phyloP scores from a whole-genome alignment of 257 asterid species.

The Paulownia fortunei region DNA sequence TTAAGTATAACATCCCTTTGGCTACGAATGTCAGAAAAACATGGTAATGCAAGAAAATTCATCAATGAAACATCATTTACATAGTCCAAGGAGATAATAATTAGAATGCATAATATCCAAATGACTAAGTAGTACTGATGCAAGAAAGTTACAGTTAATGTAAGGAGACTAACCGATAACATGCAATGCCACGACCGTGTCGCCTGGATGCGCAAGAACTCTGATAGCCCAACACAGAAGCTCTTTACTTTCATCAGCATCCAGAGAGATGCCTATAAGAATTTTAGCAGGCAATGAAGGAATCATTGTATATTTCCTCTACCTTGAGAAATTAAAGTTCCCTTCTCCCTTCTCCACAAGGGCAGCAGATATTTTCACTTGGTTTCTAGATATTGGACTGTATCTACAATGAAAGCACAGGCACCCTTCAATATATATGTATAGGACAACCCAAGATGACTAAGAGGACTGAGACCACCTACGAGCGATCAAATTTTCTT shows the following conservation, averaged over 20 bases:
- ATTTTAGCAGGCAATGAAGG: slow-evolving; percentile 55
- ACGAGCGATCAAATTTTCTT: slow-evolving; percentile 50
- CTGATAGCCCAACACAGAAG: slow-evolving; percentile 66
- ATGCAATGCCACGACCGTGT: slow-evolving; percentile 70
- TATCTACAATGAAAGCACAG: slow-evolving; percentile 23
- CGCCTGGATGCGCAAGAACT: slow-evolving; percentile 67
- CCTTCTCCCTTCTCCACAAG: background rate
- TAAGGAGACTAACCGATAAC: slow-evolving; percentile 57
- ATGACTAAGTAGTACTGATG: background rate
- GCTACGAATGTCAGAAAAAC: background rate
- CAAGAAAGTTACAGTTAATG: background rate
- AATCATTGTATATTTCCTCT: slow-evolving; percentile 33
- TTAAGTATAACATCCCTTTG: background rate
- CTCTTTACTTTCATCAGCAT: slow-evolving; percentile 59
- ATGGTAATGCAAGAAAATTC: background rate
- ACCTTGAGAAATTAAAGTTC: background rate
- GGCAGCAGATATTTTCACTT: slow-evolving; percentile 23
- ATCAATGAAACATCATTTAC: background rate
- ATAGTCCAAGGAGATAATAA: no score
- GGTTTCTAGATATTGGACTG: slow-evolving; percentile 23
- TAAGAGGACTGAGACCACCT: slow-evolving; percentile 42
- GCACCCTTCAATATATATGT: slow-evolving; percentile 39
- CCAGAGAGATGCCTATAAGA: slow-evolving; percentile 71
- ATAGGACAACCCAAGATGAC: slow-evolving; percentile 15
- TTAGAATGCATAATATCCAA: no score